These are phyloP conservation scores for Tetradesmus lagerheimii DNA, from an alignment of 139 green algal species.

Conservation along the genomic window DNA sequence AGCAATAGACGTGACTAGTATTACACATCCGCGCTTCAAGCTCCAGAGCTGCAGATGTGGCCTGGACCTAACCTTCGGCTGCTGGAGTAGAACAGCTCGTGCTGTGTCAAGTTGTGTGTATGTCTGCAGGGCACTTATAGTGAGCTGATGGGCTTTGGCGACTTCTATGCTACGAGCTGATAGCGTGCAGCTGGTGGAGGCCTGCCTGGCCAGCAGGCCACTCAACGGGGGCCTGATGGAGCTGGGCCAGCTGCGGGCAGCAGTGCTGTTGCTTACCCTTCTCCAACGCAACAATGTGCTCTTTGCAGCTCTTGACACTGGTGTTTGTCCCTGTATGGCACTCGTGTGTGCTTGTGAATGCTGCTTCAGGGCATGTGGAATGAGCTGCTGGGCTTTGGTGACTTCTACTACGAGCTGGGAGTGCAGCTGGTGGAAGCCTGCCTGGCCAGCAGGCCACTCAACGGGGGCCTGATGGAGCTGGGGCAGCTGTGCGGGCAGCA, in stretches of 20 bases:
- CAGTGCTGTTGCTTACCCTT: too few species aligned
- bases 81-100: too few species aligned
- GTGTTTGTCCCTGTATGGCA: too few species aligned
- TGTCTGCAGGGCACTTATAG: conserved; percentile 88
- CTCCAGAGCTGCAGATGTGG: too few species aligned
- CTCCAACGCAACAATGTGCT: too few species aligned
- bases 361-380: conserved; percentile 88
- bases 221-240: conserved; percentile 91
- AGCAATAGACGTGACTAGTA: too few species aligned
- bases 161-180: conserved; percentile 99
- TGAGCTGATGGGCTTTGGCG: conserved; percentile 89
- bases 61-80: too few species aligned
- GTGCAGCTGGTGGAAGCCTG: conserved; percentile 93
- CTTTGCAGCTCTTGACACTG: too few species aligned
- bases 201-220: conserved; percentile 75
- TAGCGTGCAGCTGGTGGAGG: conserved; percentile 91
- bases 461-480: conserved; percentile 91
- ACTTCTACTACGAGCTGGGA: conserved; percentile 98
- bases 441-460: conserved; percentile 68
- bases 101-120: too few species aligned
- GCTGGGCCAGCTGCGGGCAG: conserved; percentile 51
- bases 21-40: too few species aligned
- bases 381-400: conserved; percentile 89
- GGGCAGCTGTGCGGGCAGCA: conserved; percentile 6
- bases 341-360: too few species aligned